A percentile compares a stretch with the other conserved stretches of the same genome.
Conservation (phyloP, 2,329 filamentous ascomycete species). For the Ophiocordyceps unilateralis region DNA sequence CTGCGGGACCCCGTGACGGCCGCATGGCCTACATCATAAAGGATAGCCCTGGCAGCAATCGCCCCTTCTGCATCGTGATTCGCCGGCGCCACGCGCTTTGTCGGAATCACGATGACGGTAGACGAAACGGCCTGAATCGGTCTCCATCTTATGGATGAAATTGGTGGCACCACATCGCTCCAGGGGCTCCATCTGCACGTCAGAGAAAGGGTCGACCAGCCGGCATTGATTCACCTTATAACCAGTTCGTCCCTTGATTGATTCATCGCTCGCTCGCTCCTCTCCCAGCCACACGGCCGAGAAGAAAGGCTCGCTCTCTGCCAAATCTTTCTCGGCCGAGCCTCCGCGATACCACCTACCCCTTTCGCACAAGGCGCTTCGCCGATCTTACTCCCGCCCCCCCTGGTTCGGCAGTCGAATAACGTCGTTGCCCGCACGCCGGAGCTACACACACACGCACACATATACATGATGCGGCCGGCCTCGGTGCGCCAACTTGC, state of each 20-base stretch:
- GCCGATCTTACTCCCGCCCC: not conserved
- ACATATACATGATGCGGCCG: not conserved
- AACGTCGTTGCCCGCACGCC: not conserved
- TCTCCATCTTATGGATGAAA: not conserved
- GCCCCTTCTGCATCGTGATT: not conserved
- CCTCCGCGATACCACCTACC: not conserved
- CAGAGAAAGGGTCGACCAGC: not conserved
- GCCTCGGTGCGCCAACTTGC: not conserved
- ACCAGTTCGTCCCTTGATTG: not conserved
- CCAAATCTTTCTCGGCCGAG: not conserved
- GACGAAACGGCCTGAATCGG: not conserved
- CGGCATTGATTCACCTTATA: not conserved
- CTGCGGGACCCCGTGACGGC: constrained; percentile 8
- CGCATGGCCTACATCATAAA: constrained; percentile 1
- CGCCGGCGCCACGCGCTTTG: not conserved
- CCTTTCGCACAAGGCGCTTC: not conserved
- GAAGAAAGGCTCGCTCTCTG: not conserved
- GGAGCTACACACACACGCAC: no score
- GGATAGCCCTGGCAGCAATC: not conserved
- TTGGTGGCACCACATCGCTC: no score
- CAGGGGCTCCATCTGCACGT: not conserved
- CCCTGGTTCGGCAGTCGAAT: not conserved
- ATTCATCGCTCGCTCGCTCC: not conserved
- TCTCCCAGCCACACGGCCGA: not conserved
- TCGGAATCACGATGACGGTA: not conserved